Base-by-base conservation (phyloP, 176 grass and related monocot species). In the Pontederia crassipes region DNA sequence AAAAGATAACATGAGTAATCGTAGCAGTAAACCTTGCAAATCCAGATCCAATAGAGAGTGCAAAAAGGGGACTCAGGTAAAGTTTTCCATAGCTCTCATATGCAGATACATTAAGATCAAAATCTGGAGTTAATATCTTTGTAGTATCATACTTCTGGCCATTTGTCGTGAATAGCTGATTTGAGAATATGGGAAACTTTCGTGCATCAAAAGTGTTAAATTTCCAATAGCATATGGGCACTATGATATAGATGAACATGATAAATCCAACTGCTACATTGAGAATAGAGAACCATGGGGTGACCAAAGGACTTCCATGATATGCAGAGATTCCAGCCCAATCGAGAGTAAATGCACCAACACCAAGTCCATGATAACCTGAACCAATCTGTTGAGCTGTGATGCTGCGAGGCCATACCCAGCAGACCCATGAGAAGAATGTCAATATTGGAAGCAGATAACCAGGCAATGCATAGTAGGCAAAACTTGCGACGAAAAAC, bases 271-370 rank as follows among this genome's bases (percentile, higher is more conserved):
- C 79, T 27, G 82, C 86, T 0, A 81, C 78, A 67, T 95, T 95
- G 72, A 87, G 79, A 78, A 95, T 95, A 76, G 90, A 95, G 52
- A 87, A 77, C 90, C 90, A 95, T n/a, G 90, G 90, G 35, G 86
- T 65, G 66, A 95, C 90, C 72, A 95, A 82, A 45, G 90, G 90
- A 64, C 90, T 95, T 54, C 90, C 90, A 54, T 95, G 90, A 78
- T 95, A 95, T 14, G 90, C 90, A 16, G 90, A 95, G 79, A 95
- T 95, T 57, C 90, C 90, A 0, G 90, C 90, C 90, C 90, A 95
- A 69, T 95, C 90, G 0, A 95, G 86, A 10, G 90, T 95, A 82
- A 95, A 95, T 45, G 90, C 90, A 46, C 90, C 90, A 0, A 86
- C 71, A 58, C 90, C 86, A 1, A 95, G 90, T 5, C 90, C 90